phyloP scores from a whole-genome alignment of 2,329 filamentous ascomycete genomes.

The Aspergillus melleus region DNA sequence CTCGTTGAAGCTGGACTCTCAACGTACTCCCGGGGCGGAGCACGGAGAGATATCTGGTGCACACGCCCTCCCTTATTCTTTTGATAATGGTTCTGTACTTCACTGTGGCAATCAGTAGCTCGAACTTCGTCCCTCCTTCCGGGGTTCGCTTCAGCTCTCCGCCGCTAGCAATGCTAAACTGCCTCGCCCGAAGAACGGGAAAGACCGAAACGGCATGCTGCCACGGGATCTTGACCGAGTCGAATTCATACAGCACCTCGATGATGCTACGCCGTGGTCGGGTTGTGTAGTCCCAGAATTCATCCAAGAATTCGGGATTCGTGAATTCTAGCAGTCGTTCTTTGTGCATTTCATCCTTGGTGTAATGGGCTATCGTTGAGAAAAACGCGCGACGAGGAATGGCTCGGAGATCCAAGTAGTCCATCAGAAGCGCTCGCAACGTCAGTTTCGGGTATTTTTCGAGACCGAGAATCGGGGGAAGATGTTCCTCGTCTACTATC shows the following conservation, averaged over 20 bases:
- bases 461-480: constrained; percentile 38
- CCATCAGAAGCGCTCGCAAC: constrained; percentile 71
- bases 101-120: constrained; percentile 82
- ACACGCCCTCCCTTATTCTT: constrained; percentile 80
- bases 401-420: constrained; percentile 84
- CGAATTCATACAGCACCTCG: constrained; percentile 89
- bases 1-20: constrained; percentile 58
- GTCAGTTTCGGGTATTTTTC: constrained; percentile 51
- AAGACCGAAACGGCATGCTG: constrained; percentile 71
- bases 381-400: constrained; percentile 90
- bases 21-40: constrained; percentile 61
- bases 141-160: constrained; percentile 47
- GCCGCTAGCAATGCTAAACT: constrained; percentile 89
- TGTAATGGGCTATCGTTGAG: constrained; percentile 72
- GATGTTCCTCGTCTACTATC: constrained; percentile 22
- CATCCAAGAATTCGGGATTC: constrained; percentile 76
- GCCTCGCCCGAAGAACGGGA: constrained; percentile 79
- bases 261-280: constrained; percentile 86
- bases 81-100: constrained; percentile 88
- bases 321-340: constrained; percentile 83
- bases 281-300: constrained; percentile 94
- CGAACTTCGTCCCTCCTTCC: constrained; percentile 54
- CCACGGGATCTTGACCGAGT: constrained; percentile 77
- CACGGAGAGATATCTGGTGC: constrained; percentile 77
- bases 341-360: constrained; percentile 69